Percentiles rank a stretch among this genome's conserved stretches.
phyloP scores from a whole-genome alignment of 495 filamentous ascomycete species.

The Penicillium subrubescens region DNA sequence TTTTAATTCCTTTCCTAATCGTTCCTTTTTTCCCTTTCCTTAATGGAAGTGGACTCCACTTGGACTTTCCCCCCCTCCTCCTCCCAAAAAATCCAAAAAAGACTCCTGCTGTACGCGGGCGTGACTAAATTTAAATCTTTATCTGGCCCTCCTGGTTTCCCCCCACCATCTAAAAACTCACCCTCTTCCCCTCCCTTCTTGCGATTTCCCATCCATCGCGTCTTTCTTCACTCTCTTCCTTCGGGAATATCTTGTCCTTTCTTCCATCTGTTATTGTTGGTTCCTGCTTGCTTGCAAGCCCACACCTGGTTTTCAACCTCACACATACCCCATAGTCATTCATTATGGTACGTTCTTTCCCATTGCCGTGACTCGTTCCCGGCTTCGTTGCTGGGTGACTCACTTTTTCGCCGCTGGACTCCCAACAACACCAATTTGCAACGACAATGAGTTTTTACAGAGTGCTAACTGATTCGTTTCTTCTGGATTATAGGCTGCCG shows the following conservation, averaged over 20 bases:
- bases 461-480: constrained; percentile 4
- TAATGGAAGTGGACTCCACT: background rate
- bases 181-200: constrained; percentile 30
- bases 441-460: background rate
- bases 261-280: background rate
- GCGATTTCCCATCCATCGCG: constrained; percentile 29
- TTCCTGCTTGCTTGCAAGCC: constrained; percentile 24
- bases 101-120: constrained; percentile 13
- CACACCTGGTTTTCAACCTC: constrained; percentile 35
- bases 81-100: constrained; percentile 15
- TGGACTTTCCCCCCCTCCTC: background rate
- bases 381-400: constrained; percentile 12
- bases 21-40: background rate
- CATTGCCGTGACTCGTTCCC: background rate
- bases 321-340: constrained; percentile 43
- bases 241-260: constrained; percentile 8
- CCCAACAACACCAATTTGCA: background rate
- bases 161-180: constrained; percentile 33
- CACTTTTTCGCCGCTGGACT: background rate
- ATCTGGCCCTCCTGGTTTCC: constrained; percentile 21
- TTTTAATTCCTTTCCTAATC: background rate
- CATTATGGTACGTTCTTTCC: constrained; percentile 45
- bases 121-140: constrained; percentile 41
- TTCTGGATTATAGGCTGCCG: constrained; percentile 40
- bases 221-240: constrained; percentile 10